A percentile compares a stretch with the other conserved stretches of the same genome.
Conservation (phyloP, 2,329 filamentous ascomycete species). For the Fusarium sp. region DNA sequence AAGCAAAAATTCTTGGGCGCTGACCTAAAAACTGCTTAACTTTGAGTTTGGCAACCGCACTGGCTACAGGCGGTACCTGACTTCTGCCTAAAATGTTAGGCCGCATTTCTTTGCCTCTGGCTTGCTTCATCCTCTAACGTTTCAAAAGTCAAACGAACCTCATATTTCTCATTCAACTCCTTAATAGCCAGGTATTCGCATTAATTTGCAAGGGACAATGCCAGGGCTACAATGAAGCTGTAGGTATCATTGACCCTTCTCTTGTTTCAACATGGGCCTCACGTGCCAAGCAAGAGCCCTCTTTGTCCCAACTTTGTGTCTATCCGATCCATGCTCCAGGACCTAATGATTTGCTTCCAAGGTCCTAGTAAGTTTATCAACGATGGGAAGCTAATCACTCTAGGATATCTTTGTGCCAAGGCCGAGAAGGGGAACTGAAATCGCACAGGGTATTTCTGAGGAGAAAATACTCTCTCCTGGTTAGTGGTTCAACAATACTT, state of each 20-base stretch:
- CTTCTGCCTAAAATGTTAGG: conserved; percentile 14
- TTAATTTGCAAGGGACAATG: conserved; percentile 20
- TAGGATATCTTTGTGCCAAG: background rate
- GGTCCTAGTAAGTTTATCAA: background rate
- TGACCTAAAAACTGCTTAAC: conserved; percentile 39
- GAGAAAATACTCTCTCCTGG: background rate
- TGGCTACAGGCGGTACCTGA: background rate
- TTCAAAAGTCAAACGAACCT: conserved; percentile 22
- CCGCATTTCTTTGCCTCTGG: background rate
- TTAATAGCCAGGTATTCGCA: conserved; percentile 22
- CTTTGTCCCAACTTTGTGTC: conserved; percentile 16
- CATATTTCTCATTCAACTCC: conserved; percentile 9
- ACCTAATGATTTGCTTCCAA: background rate
- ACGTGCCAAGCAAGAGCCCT: conserved; percentile 20
- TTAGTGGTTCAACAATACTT: background rate
- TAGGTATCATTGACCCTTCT: conserved; percentile 3
- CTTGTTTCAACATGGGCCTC: conserved; percentile 23
- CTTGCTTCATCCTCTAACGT: conserved; percentile 14
- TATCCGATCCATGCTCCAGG: background rate
- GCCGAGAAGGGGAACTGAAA: background rate
- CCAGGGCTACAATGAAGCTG: conserved; percentile 2
- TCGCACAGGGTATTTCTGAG: background rate
- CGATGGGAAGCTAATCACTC: background rate
- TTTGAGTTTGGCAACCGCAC: conserved; percentile 15
- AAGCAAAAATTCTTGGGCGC: conserved; percentile 42